Base-by-base conservation (phyloP, 2,329 filamentous ascomycete genomes). In the Exophiala oligosperma region DNA sequence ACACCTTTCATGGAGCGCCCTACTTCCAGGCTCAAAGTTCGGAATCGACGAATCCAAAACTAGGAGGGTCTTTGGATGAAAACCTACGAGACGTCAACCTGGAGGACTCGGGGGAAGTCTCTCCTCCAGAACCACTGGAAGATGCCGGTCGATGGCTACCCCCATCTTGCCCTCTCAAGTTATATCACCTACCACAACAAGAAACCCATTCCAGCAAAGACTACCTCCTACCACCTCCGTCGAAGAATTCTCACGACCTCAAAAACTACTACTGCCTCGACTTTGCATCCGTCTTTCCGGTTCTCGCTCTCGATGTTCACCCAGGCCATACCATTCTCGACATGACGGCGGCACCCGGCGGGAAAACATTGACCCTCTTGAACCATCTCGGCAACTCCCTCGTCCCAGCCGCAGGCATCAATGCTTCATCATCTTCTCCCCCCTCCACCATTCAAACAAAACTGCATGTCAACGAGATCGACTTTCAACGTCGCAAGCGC, bases 261-360 rank as follows among this genome's bases (percentile, higher is more conserved):
- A 24, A 51, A 17, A 54, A 46, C 37, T 52, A 61, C 50, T 61
- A 56, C 54, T 49, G 49, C 24, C 35, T 61, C 23, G 58, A 61
- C 40, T 29, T 50, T 14, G 58, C 58, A 3, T 61, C 58, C 5
- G 49, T 61, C 28, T 40, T 61, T 26, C 49, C 58, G n/a, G 58
- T 52, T 17, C 26, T 44, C 24, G 44, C 54, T n/a, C 50, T 61
- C 26, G 43, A 57, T 26, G 44, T 53, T n/a, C 54, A 43, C 21
- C 47, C 49, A n/a, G 49, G 44, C 9, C 48, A 61, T 24, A 44
- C 26, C 26, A 54, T 61, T 4, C 54, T 61, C n/a, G 58, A 61
- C 44, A 38, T 61, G 17, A 57, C 54, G 26, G 54, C 58, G 6
- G 58, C 58, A 4, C 58, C 58, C 11, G 58, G 58, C 9, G 58